Conservation (phyloP, 78 protist genomes). For the Dictyostelium intermedium region DNA sequence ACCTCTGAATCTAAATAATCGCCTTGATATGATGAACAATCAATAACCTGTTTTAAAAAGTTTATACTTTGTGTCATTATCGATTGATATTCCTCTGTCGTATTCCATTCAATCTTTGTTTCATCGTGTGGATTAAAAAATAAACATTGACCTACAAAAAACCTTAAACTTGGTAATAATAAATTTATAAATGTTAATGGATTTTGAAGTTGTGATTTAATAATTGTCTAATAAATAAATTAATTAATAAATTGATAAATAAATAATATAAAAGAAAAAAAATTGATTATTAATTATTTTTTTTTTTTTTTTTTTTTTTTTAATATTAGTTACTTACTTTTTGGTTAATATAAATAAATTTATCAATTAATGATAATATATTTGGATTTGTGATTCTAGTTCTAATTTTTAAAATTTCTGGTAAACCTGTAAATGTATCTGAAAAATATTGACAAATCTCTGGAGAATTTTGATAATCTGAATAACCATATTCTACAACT, state of each 20-base stretch:
- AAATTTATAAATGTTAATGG: conserved; percentile 58
- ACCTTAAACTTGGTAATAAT: conserved; percentile 3
- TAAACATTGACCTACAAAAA: conserved; percentile 18
- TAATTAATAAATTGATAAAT: too few species aligned
- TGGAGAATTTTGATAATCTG: conserved; percentile 22
- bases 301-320: too few species aligned
- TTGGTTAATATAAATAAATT: background rate
- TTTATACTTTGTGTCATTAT: conserved; percentile 15
- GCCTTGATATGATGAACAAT: conserved; percentile 43
- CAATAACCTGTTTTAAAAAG: conserved; percentile 10
- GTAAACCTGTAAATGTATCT: background rate
- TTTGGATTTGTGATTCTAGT: background rate
- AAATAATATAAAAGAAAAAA: background rate
- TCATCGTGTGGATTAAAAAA: conserved; percentile 30
- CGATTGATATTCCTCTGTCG: background rate
- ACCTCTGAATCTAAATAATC: background rate
- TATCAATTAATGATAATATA: background rate
- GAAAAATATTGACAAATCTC: conserved; percentile 24
- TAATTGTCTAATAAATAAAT: conserved; percentile 18
- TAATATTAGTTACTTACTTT: background rate
- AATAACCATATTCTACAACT: conserved; percentile 37
- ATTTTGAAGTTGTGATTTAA: conserved; percentile 6
- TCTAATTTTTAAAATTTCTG: conserved; percentile 10
- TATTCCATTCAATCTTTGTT: background rate
- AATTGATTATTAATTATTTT: background rate